These are phyloP conservation scores for Daedalea quercina DNA, from an alignment of 768 basidiomycete species.

Conservation along the genomic window DNA sequence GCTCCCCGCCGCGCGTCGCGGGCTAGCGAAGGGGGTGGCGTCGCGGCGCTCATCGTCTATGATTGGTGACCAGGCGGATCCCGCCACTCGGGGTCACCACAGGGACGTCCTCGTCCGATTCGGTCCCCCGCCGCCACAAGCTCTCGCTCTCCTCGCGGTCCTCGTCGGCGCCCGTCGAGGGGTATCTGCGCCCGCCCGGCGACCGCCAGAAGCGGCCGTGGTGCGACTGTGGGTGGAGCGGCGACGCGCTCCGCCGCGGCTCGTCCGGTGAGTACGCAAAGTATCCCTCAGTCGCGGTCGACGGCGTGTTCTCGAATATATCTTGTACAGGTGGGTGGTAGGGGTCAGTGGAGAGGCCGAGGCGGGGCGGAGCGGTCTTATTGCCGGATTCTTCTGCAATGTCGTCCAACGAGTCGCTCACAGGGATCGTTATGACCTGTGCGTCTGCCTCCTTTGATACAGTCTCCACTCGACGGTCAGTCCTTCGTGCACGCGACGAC, in stretches of 20 bases:
- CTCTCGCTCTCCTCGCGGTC: constrained; percentile 24
- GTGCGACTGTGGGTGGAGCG: constrained; percentile 9
- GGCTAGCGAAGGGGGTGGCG: not conserved
- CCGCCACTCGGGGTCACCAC: constrained; percentile 10
- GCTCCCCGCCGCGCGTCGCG: too few relatives aligned
- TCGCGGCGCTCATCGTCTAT: not conserved
- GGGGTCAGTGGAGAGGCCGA: constrained; percentile 1
- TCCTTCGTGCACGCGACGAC: not conserved
- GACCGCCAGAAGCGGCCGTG: constrained; percentile 9
- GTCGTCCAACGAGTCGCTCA: constrained; percentile 7
- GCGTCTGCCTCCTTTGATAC: not conserved
- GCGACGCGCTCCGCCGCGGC: constrained; percentile 6
- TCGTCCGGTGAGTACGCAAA: constrained; percentile 9
- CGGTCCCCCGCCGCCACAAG: constrained; percentile 13
- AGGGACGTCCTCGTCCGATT: constrained; percentile 13
- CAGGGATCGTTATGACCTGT: constrained; percentile 9
- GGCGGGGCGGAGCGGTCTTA: constrained; percentile 3
- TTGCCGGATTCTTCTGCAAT: constrained; percentile 3
- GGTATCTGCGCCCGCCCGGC: constrained; percentile 17
- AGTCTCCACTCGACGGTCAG: constrained; percentile 7
- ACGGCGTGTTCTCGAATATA: constrained; percentile 5
- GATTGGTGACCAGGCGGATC: constrained; percentile 15
- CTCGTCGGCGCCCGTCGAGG: constrained; percentile 15
- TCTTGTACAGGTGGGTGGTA: not conserved
- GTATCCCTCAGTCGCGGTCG: constrained; percentile 10